Percentiles rank a stretch among this genome's conserved stretches.
Conservation (phyloP, 352 stramenopile genomes). For the Phytopythium ostracodes region DNA sequence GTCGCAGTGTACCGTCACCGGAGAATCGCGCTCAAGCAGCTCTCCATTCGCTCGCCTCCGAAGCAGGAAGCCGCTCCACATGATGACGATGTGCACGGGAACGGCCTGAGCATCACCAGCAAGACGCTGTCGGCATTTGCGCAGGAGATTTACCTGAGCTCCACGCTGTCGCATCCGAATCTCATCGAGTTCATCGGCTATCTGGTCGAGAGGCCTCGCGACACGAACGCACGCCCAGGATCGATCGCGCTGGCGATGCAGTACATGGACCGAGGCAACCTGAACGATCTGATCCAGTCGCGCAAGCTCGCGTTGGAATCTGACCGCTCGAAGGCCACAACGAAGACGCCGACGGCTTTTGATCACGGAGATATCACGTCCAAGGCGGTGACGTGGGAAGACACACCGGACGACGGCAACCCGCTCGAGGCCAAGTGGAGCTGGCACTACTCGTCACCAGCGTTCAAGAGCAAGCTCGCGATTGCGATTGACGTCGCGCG, state of each 20-base stretch:
- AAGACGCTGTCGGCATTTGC: conserved; percentile 16
- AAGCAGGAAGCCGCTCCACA: background rate
- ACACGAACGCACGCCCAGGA: background rate
- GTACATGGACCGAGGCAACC: conserved; percentile 29
- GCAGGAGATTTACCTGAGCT: conserved; percentile 25
- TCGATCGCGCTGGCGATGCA: conserved; percentile 34
- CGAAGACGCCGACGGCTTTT: background rate
- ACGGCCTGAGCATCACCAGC: background rate
- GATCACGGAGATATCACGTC: conserved; percentile 3
- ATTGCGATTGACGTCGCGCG: conserved; percentile 36
- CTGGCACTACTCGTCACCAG: conserved; percentile 19
- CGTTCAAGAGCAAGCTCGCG: conserved; percentile 33
- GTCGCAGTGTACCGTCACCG: conserved; percentile 16
- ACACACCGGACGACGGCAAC: conserved; percentile 6
- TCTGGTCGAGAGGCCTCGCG: conserved; percentile 7
- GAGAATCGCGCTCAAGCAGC: background rate
- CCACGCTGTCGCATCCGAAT: conserved; percentile 23
- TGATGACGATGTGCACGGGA: background rate
- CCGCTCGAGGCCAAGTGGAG: conserved; percentile 15
- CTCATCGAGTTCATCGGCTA: conserved; percentile 27
- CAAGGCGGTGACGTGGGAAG: conserved; percentile 16
- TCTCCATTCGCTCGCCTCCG: background rate
- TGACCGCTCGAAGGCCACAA: background rate
- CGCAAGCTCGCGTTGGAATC: conserved; percentile 21
- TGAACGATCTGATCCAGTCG: conserved; percentile 32